Conservation (phyloP, 805 yeast genomes). For the Yamadazyma tumulicola region DNA sequence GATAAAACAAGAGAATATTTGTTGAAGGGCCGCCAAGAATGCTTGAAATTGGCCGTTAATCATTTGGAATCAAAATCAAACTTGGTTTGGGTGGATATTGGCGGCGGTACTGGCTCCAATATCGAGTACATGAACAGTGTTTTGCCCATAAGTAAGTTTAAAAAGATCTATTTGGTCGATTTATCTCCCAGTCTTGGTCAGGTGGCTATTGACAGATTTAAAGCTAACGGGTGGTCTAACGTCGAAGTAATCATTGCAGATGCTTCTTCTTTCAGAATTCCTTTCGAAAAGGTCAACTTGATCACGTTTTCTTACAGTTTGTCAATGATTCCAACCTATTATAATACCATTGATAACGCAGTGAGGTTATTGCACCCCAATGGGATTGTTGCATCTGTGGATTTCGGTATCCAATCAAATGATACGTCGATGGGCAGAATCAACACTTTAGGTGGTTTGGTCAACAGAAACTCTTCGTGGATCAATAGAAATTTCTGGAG, state of each 20-base stretch:
- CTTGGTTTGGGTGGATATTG: slow-evolving; percentile 74
- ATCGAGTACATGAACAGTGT: slow-evolving; percentile 69
- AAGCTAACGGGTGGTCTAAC: slow-evolving; percentile 43
- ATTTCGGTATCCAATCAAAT: slow-evolving; percentile 72
- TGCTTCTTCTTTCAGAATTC: slow-evolving; percentile 65
- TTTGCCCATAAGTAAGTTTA: slow-evolving; percentile 49
- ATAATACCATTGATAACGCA: slow-evolving; percentile 73
- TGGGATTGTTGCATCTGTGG: slow-evolving; percentile 70
- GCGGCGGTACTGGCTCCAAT: slow-evolving; percentile 85
- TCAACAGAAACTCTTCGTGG: slow-evolving; percentile 74
- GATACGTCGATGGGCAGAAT: slow-evolving; percentile 65
- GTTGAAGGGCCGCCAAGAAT: slow-evolving; percentile 67
- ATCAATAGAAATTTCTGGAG: slow-evolving; percentile 78
- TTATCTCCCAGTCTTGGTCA: slow-evolving; percentile 74
- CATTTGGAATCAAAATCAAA: slow-evolving; percentile 46
- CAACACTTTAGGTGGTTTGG: slow-evolving; percentile 72
- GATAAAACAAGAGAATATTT: slow-evolving; percentile 66
- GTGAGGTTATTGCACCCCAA: slow-evolving; percentile 46
- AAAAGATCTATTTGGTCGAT: slow-evolving; percentile 69
- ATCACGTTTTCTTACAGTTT: slow-evolving; percentile 77
- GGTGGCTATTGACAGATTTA: slow-evolving; percentile 61
- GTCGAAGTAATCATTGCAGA: slow-evolving; percentile 71
- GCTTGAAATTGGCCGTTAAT: slow-evolving; percentile 55
- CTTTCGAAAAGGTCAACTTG: slow-evolving; percentile 53
- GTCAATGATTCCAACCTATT: slow-evolving; percentile 82